These are phyloP conservation scores for Entamoeba nuttalli DNA, from an alignment of 208 protist genomes.

Conservation along the genomic window DNA sequence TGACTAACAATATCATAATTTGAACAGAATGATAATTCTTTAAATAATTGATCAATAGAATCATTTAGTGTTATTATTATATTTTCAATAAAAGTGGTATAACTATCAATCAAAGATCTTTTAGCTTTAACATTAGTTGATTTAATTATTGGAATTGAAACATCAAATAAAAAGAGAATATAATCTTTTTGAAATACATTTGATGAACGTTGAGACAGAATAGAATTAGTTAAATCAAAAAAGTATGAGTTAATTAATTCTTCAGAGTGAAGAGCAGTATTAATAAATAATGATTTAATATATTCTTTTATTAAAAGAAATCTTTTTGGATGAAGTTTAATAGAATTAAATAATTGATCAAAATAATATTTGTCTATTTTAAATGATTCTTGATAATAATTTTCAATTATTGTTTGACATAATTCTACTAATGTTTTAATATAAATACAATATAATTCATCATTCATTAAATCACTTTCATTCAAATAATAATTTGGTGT, in stretches of 20 bases:
- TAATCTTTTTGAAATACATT: neutral
- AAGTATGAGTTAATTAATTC: neutral
- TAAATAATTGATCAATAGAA: neutral
- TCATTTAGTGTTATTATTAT: neutral
- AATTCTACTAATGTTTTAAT: neutral
- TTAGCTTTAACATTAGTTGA: neutral
- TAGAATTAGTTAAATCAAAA: neutral
- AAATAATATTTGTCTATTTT: neutral
- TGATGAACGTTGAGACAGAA: neutral
- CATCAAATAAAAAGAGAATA: neutral
- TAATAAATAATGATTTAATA: neutral
- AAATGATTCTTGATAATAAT: neutral
- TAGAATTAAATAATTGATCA: neutral
- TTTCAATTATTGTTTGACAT: neutral
- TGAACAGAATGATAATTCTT: neutral
- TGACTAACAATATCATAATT: neutral
- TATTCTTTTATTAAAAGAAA: neutral
- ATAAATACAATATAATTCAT: neutral
- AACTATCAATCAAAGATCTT: neutral
- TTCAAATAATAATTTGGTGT: neutral
- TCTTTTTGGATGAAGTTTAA: neutral
- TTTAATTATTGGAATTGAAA: neutral
- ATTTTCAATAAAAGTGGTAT: neutral
- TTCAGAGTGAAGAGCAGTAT: neutral
- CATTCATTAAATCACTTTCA: neutral